A percentile compares a stretch with the other conserved stretches of the same genome.
Evolutionary conservation across 1,284 basidiomycete species (phyloP).

Genomic region (Rhodotorula sp.): DNA sequence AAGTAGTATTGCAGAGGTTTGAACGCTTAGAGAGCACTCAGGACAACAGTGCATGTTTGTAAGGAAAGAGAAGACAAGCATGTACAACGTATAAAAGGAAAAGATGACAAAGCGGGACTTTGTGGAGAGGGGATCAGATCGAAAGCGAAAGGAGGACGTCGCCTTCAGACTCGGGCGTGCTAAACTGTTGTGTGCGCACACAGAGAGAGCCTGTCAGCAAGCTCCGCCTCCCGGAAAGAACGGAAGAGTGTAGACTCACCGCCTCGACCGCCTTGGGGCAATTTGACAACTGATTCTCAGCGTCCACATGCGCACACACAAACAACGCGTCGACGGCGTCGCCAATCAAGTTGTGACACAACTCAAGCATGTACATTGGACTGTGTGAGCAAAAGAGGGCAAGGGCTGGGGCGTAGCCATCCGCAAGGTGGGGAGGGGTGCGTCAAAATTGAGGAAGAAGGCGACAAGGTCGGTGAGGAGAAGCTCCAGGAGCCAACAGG

Average conservation of each 20-base stretch:
- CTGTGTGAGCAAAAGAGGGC: constrained; percentile 26
- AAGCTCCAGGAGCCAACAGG: too few relatives aligned
- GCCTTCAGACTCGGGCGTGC: constrained; percentile 4
- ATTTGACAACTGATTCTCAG: constrained; percentile 22
- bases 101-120: too few relatives aligned
- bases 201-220: not conserved
- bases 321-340: constrained; percentile 36
- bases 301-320: constrained; percentile 20
- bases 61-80: too few relatives aligned
- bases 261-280: constrained; percentile 35
- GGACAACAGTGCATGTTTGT: too few relatives aligned
- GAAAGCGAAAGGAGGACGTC: too few relatives aligned
- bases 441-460: constrained; percentile 46
- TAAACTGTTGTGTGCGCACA: not conserved
- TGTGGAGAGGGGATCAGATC: too few relatives aligned
- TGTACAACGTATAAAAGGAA: too few relatives aligned
- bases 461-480: constrained; percentile 48
- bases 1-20: too few relatives aligned
- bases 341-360: constrained; percentile 21
- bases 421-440: constrained; percentile 5
- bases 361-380: constrained; percentile 30
- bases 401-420: constrained; percentile 14
- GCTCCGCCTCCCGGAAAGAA: too few relatives aligned
- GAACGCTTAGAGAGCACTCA: too few relatives aligned
- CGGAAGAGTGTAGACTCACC: constrained; percentile 6